Conservation (phyloP, 1,284 basidiomycete genomes). For the Xanthoconium separans region DNA sequence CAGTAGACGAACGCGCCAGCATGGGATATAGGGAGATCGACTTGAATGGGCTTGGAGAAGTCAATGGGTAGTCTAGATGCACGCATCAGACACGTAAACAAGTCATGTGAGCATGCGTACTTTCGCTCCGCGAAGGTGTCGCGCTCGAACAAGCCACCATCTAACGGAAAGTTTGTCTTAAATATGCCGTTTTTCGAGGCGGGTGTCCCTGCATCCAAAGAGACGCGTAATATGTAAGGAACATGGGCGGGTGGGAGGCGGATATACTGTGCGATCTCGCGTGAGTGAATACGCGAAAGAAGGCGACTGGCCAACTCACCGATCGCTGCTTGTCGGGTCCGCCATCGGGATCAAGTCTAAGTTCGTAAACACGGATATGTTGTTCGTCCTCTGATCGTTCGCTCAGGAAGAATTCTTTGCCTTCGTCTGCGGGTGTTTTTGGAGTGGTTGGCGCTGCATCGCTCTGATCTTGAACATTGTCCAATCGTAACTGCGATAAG, state of each 20-base stretch:
- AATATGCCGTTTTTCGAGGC: constrained; percentile 87
- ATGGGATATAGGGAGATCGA: constrained; percentile 92
- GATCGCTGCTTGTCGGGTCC: constrained; percentile 82
- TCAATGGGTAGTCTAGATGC: constrained; percentile 67
- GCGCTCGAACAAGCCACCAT: constrained; percentile 83
- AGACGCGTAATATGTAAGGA: constrained; percentile 88
- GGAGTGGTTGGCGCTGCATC: constrained; percentile 45
- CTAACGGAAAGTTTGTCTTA: constrained; percentile 92
- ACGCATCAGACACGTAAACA: constrained; percentile 11
- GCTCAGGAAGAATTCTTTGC: constrained; percentile 81
- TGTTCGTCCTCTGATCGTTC: constrained; percentile 51
- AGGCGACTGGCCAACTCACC: constrained; percentile 47
- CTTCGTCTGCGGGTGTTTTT: constrained; percentile 90
- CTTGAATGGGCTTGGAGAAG: constrained; percentile 85
- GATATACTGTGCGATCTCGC: constrained; percentile 66
- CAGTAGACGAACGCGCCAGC: constrained; percentile 94
- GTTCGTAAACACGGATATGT: constrained; percentile 80
- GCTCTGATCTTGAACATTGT: not conserved
- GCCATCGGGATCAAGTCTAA: constrained; percentile 84
- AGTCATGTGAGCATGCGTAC: constrained; percentile 41
- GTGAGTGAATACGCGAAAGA: constrained; percentile 9
- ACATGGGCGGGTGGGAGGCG: constrained; percentile 88
- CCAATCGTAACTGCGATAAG: constrained; percentile 13
- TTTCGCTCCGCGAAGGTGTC: constrained; percentile 74
- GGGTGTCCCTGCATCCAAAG: constrained; percentile 85